These are phyloP conservation scores for Lactuca sativa DNA, from an alignment of 129 eudicot species.

Conservation along the genomic window DNA sequence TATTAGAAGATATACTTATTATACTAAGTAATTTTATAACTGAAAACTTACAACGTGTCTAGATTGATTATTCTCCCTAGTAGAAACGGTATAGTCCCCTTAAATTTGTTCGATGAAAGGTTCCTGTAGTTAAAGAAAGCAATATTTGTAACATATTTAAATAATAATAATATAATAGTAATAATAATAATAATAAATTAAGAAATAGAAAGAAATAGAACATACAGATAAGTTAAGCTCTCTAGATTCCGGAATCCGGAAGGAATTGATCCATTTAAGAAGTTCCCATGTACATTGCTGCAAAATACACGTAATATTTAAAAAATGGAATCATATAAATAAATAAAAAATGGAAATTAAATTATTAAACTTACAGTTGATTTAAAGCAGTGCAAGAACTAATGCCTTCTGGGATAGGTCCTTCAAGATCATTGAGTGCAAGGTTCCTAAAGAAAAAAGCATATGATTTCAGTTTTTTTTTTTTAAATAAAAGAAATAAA, in stretches of 20 bases:
- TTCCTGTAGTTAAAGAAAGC: slow-evolving; percentile 46
- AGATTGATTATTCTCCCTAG: slow-evolving; percentile 80
- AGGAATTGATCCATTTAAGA: slow-evolving; percentile 80
- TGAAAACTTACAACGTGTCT: slow-evolving; percentile 70
- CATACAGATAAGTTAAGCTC: slow-evolving; percentile 89
- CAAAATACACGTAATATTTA: no score
- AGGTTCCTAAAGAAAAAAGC: slow-evolving; percentile 48
- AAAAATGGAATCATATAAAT: not conserved
- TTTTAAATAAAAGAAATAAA: not conserved
- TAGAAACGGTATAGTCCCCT: slow-evolving; percentile 67
- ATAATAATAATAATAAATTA: not conserved
- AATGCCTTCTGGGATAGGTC: slow-evolving; percentile 77
- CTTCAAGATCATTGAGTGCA: slow-evolving; percentile 75
- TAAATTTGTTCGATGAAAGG: slow-evolving; percentile 73
- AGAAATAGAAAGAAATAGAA: not conserved
- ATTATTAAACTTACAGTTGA: slow-evolving; percentile 54
- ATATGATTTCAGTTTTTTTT: not conserved
- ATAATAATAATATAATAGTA: slow-evolving; percentile 3
- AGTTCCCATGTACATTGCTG: slow-evolving; percentile 92
- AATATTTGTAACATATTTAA: not conserved
- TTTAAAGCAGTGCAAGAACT: slow-evolving; percentile 85
- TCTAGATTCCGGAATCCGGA: slow-evolving; percentile 69
- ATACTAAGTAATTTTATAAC: not conserved
- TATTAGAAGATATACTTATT: not conserved
- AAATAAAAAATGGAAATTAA: not conserved